Conservation (phyloP, 2,329 filamentous ascomycete species). For the Dothistroma pini region DNA sequence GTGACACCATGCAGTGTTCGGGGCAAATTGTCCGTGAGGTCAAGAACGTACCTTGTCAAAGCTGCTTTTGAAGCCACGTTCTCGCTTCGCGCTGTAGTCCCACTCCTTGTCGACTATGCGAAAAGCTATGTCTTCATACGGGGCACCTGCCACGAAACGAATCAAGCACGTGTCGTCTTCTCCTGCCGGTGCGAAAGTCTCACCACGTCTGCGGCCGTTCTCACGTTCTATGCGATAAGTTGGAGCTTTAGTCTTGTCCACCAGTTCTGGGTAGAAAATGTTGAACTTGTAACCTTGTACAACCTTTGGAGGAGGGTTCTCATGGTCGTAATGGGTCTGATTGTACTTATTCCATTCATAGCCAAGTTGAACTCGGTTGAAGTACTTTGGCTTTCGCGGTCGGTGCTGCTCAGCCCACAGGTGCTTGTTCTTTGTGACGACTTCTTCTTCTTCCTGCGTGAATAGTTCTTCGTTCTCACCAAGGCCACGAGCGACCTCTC, state of each 20-base stretch:
- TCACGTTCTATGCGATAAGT: slow-evolving; percentile 96
- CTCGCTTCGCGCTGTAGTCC: slow-evolving; percentile 95
- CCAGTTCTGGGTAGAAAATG: slow-evolving; percentile 96
- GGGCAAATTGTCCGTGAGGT: not conserved
- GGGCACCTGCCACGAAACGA: slow-evolving; percentile 88
- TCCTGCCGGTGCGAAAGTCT: slow-evolving; percentile 88
- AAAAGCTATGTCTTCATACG: slow-evolving; percentile 96
- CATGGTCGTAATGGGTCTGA: slow-evolving; percentile 98
- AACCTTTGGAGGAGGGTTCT: slow-evolving; percentile 95
- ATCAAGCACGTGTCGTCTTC: slow-evolving; percentile 98
- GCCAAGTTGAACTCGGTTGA: slow-evolving; percentile 97
- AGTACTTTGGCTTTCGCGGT: slow-evolving; percentile 90
- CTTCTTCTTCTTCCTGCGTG: slow-evolving; percentile 76
- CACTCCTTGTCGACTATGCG: slow-evolving; percentile 97
- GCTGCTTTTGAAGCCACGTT: slow-evolving; percentile 90
- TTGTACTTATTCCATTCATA: slow-evolving; percentile 99
- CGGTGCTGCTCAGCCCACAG: slow-evolving; percentile 82
- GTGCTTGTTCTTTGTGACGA: slow-evolving; percentile 61
- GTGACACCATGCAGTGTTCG: slow-evolving; percentile 12
- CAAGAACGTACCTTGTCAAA: slow-evolving; percentile 80
- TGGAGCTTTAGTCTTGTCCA: slow-evolving; percentile 90
- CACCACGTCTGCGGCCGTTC: slow-evolving; percentile 79
- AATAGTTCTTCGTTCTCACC: slow-evolving; percentile 96
- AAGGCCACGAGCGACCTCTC: slow-evolving; percentile 86
- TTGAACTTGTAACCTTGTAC: slow-evolving; percentile 99